Base-by-base conservation (phyloP, 202 grass and related monocot species). In the Alloteropsis angusta region DNA sequence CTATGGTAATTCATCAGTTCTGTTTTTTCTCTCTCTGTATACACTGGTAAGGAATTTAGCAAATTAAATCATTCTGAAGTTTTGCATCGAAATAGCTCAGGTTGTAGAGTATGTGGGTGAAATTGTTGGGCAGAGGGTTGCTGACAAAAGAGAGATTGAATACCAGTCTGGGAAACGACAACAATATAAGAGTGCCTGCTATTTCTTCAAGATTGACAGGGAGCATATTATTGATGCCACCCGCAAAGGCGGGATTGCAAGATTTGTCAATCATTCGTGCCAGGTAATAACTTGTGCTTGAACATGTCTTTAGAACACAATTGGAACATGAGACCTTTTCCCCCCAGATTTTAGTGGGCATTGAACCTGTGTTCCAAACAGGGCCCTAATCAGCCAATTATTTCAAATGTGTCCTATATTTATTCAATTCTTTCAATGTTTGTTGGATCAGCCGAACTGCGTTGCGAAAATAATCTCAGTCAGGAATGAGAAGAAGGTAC, bases 151-250 rank as follows among this genome's bases (percentile, higher is more conserved):
- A 85, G 95, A 98, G 85, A 76, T 37, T 5, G 92, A 98, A 53
- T 95, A 93, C 78, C 87, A 93, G 77, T 98, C 87, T 13, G 88
- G 89, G 79, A 87, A 86, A 72, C 87, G 83, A 10, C 84, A 89
- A 7, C 95, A 98, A 42, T 95, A 93, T 43, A 95, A 98, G 76
- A 91, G 83, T 58, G 87, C 90, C 4, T 95, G 95, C 38, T 98
- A 98, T 71, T 98, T 98, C 74, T 98, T 98, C 60, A 85, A 89
- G 73, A 90, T 98, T 30, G 95, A 93, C 65, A 92, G 68, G 86
- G 87, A 98, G 15, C 91, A 98, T 76, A 98, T 98, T 41, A 86
- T 98, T 73, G 95, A 98, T 77, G 95, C 92, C 52, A 98, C 95
- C 69, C 78, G 67, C 19, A 98, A 98, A 88, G 95, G 95, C 37